Base-by-base conservation (phyloP, 371 early-diverging fungal genomes). In the Entomophthora muscae region DNA sequence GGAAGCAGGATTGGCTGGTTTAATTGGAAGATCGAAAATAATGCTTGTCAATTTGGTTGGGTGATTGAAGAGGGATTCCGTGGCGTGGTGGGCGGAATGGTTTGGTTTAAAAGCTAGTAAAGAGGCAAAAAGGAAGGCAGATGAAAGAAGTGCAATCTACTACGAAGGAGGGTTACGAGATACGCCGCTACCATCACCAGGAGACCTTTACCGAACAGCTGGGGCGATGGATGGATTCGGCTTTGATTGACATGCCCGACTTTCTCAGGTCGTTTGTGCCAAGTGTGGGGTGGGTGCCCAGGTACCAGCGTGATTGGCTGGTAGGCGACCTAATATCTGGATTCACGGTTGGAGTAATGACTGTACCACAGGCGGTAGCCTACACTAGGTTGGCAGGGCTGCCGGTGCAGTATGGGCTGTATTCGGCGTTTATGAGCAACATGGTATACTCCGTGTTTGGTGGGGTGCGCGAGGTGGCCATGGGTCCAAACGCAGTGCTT, bases 401-500 rank as follows among this genome's bases (percentile, higher is more conserved):
- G 29, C 88, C 91, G 23, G 79, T 86, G 33, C 77, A 89, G 65
- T 87, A 83, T 70, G 94, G 94, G 0, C 76, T 93, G n/a, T 93
- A 93, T 74, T 83, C 89, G 53, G 77, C 86, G 60, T 84, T 90
- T 68, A 71, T 88, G 23, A 87, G 89, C 13, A 74, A 78, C 1
- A 67, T 82, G 17, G 29, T 86, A 30, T 90, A 93, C 69, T 78
- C 76, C 59, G 69, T 90, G 29, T 85, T 91, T 70, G 90, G 85
- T 32, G 89, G 91, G 0, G 83, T 87, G 32, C 87, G 88, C 67
- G 91, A 90, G 67, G 85, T 89, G 27, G 86, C 86, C 26, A 86
- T 91, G 61, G 91, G 94, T 21, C 88, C 92, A 0, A n/a, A n/a
- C n/a, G n/a, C n/a, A n/a, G n/a, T n/a, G n/a, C n/a, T n/a, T n/a